phyloP scores from a whole-genome alignment of 106 monocot species.

The Dendrobium huoshanense region DNA sequence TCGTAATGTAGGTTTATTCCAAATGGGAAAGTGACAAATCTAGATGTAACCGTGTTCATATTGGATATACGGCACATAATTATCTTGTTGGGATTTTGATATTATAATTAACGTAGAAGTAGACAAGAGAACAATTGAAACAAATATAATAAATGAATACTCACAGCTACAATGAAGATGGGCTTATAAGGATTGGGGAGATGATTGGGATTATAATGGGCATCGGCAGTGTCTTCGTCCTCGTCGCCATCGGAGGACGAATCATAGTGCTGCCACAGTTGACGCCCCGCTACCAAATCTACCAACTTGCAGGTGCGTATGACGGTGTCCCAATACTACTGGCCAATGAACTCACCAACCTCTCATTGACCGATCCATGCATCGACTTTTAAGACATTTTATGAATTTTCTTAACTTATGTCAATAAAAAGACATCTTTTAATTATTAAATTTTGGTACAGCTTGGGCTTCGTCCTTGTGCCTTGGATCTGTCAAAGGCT shows the following conservation, averaged over 20 bases:
- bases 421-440: not conserved
- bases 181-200: not conserved
- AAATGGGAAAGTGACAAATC: too few species aligned
- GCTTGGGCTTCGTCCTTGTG: conserved; percentile 5
- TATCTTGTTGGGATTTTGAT: too few species aligned
- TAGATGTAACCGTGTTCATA: too few species aligned
- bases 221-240: not conserved
- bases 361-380: not conserved
- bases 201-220: not conserved
- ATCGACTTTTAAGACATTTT: too few species aligned
- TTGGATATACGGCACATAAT: too few species aligned
- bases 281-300: conserved; percentile 34
- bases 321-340: conserved; percentile 42
- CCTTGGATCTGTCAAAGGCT: conserved; percentile 8
- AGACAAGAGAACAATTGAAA: too few species aligned
- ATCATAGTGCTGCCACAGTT: not conserved
- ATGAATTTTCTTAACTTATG: too few species aligned
- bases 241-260: conserved; percentile 28
- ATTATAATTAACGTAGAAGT: too few species aligned
- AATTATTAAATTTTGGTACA: conserved; percentile 1
- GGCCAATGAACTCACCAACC: conserved; percentile 66
- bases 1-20: too few species aligned
- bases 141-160: too few species aligned
- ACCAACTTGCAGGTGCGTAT: not conserved
- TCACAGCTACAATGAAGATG: too few species aligned